Evolutionary conservation across 2,329 filamentous ascomycete genomes (phyloP).

Genomic region (Amphichorda felina): DNA sequence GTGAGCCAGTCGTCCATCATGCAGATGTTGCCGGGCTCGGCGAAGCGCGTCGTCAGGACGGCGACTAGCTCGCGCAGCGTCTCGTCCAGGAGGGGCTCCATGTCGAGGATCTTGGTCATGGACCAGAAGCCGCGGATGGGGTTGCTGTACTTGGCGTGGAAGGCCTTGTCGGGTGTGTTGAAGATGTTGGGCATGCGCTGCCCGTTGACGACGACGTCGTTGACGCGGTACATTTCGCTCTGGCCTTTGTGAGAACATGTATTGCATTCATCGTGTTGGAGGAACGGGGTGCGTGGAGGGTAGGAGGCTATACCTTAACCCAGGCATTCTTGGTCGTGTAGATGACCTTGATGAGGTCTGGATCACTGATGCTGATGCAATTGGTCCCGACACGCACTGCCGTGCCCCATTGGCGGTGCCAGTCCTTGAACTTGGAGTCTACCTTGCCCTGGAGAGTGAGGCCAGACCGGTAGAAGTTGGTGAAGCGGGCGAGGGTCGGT

Average conservation of each 20-base stretch:
- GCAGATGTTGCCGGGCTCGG: constrained; percentile 3
- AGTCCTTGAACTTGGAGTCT: constrained; percentile 2
- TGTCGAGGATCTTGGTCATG: constrained; percentile 7
- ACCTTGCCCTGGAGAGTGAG: constrained; percentile 5
- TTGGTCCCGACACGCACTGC: constrained; percentile 9
- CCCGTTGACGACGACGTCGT: constrained; percentile 8
- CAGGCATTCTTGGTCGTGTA: constrained; percentile 8
- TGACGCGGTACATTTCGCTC: constrained; percentile 9
- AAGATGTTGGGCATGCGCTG: constrained; percentile 9
- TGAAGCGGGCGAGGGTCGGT: constrained; percentile 6
- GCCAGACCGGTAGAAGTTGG: constrained; percentile 6
- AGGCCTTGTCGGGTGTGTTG: constrained; percentile 8
- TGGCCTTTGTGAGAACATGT: not conserved
- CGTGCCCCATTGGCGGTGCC: constrained; percentile 8
- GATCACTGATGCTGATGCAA: constrained; percentile 7
- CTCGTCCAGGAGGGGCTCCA: constrained; percentile 8
- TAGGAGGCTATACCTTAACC: constrained; percentile 7
- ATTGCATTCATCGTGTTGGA: too few relatives aligned
- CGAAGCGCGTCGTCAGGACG: constrained; percentile 6
- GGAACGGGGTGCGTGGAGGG: too few relatives aligned
- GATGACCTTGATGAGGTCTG: constrained; percentile 7
- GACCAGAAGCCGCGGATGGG: constrained; percentile 8
- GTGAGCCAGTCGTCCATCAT: constrained; percentile 9
- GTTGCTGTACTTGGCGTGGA: constrained; percentile 6
- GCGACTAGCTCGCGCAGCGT: constrained; percentile 4